Evolutionary conservation across 176 grass and related monocot species (phyloP), one percentile per base, ranked within the genome.

Genomic region (Musa acuminata): DNA sequence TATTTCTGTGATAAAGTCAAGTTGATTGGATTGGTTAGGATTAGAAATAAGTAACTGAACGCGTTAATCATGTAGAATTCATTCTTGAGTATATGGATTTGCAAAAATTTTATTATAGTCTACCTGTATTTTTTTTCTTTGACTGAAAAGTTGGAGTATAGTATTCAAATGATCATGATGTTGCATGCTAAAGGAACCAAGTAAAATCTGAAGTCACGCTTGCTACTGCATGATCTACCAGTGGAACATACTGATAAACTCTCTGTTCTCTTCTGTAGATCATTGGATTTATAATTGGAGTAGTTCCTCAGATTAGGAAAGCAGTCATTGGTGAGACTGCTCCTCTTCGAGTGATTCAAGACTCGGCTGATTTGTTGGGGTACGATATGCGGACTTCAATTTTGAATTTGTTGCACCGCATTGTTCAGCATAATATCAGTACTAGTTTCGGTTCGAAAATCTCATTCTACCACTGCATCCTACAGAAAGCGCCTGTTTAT

Each of bases 361-460:
- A 99, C 49, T 93, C 90, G 1, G 79, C 86, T 78, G 83, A 84
- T 72, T 52, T 94, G 73, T 76, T 94, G 54, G 88, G 95, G 95
- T 99, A 91, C 43, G 49, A 0, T 27, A 4, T 22, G 75, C 49
- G 13, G 16, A 2, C 52, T 55, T 25, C 64, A 29, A 35, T 57
- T 79, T 49, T 79, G 35, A n/a, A 0, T 1, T 3, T 16, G 14
- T 13, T 3, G 4, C 43, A 0, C 2, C 23, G 11, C 13, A 66
- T 81, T 43, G 35, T 43, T 43, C 35, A 43, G 35, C 4, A 43
- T 43, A 43, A 6, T 43, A 43, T 43, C 35, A 43, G 35, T 43
- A 43, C 35, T 43, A 43, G 35, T 43, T 43, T 43, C 0, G 0
- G 35, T 43, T 43, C 35, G 0, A 43, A 43, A 43, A 43, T 43